Percentiles rank a stretch among this genome's conserved stretches.
These are phyloP conservation scores for Tinospora cordifolia DNA, from an alignment of 164 flowering plant genomes.

Conservation along the genomic window DNA sequence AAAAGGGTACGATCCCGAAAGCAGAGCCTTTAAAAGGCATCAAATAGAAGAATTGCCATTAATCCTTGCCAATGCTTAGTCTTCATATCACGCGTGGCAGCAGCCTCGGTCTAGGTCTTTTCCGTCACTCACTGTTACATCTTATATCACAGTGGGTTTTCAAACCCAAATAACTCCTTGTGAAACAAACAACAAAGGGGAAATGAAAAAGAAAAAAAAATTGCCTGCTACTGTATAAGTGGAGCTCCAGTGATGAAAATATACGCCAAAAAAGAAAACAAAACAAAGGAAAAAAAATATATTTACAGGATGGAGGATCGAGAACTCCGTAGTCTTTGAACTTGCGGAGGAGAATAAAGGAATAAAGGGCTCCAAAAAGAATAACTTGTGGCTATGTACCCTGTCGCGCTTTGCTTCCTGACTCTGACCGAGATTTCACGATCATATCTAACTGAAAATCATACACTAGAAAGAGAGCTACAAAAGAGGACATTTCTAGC, in stretches of 20 bases:
- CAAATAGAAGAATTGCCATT: too few species aligned
- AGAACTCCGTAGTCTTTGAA: neutral
- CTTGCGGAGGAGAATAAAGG: neutral
- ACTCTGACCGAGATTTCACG: conserved; percentile 7
- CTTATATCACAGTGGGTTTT: neutral
- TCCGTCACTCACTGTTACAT: neutral
- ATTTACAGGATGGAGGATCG: conserved; percentile 27
- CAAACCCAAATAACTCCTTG: too few species aligned
- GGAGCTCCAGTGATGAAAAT: neutral
- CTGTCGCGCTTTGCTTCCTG: conserved; percentile 9
- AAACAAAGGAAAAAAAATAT: neutral
- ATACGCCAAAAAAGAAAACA: neutral
- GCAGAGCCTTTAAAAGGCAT: too few species aligned
- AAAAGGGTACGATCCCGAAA: too few species aligned
- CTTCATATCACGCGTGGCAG: neutral
- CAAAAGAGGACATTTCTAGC: conserved; percentile 3
- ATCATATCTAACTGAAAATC: conserved; percentile 11
- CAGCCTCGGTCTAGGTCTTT: neutral
- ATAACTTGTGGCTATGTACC: conserved; percentile 17
- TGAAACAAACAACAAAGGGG: neutral
- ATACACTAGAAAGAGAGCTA: neutral
- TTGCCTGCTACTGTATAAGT: conserved; percentile 2
- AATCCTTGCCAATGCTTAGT: neutral
- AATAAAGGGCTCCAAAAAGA: conserved; percentile 18
- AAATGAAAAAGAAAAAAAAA: neutral